phyloP scores from a whole-genome alignment of 345 rosid genomes.

The Linum usitatissimum region DNA sequence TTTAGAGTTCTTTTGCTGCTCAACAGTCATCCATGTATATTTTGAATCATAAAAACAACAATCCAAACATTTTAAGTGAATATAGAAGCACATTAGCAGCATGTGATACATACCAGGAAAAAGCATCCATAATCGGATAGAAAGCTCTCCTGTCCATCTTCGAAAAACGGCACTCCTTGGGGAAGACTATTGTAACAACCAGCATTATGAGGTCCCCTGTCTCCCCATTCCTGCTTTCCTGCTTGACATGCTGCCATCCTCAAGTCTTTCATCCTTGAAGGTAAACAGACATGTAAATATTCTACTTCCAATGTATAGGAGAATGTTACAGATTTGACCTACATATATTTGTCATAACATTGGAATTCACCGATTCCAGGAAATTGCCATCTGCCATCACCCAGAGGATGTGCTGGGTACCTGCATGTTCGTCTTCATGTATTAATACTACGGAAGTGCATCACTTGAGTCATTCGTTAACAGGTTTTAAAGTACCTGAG shows the following conservation, averaged over 20 bases:
- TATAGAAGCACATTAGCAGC: neutral
- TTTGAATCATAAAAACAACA: neutral
- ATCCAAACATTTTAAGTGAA: neutral
- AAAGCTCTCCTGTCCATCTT: constrained; percentile 55
- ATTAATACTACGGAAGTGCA: constrained; percentile 14
- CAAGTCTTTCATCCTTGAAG: constrained; percentile 57
- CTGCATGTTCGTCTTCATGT: constrained; percentile 23
- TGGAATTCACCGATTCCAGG: constrained; percentile 74
- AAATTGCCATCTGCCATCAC: constrained; percentile 59
- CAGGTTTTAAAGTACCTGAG: constrained; percentile 34
- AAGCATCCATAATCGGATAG: constrained; percentile 59
- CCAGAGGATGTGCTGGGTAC: constrained; percentile 59
- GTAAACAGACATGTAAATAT: constrained; percentile 12
- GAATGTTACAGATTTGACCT: constrained; percentile 16
- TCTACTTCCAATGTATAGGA: constrained; percentile 5
- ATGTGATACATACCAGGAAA: constrained; percentile 40
- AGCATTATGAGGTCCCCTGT: constrained; percentile 42
- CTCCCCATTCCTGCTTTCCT: constrained; percentile 59
- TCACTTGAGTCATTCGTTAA: constrained; percentile 10
- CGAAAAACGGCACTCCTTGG: constrained; percentile 47
- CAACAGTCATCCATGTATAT: neutral
- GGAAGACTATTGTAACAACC: constrained; percentile 61
- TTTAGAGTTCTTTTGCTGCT: too few relatives aligned
- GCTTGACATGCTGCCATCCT: constrained; percentile 50
- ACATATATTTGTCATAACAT: constrained; percentile 68